phyloP scores from a whole-genome alignment of 2,329 filamentous ascomycete species.

The Epichloe coenophiala region DNA sequence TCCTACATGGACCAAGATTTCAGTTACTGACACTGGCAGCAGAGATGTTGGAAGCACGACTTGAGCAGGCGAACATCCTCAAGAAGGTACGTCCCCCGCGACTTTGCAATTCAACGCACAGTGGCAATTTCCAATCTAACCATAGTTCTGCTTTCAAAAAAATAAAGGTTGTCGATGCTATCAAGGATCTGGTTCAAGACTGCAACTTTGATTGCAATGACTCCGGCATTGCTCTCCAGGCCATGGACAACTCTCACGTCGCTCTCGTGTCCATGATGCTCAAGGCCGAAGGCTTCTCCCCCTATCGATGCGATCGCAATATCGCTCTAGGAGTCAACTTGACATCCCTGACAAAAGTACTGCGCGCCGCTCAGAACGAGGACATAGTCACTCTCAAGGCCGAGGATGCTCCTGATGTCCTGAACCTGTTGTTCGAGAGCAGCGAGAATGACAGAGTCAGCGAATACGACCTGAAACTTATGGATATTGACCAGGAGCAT shows the following conservation, averaged over 20 bases:
- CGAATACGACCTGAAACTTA: slow-evolving; percentile 99
- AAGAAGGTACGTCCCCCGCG: slow-evolving; percentile 60
- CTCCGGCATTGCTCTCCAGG: slow-evolving; percentile 92
- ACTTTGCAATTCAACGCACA: no score
- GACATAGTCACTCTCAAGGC: slow-evolving; percentile 95
- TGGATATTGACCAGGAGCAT: slow-evolving; percentile 99
- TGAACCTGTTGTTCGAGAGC: slow-evolving; percentile 94
- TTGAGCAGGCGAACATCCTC: slow-evolving; percentile 84
- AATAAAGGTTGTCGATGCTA: slow-evolving; percentile 84
- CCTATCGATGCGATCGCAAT: slow-evolving; percentile 97
- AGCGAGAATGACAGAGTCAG: slow-evolving; percentile 76
- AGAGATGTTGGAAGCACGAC: slow-evolving; percentile 87
- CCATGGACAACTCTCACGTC: slow-evolving; percentile 99
- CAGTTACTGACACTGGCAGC: slow-evolving; percentile 5
- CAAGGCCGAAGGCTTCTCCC: slow-evolving; percentile 85
- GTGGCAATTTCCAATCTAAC: background rate
- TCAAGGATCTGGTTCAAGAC: slow-evolving; percentile 98
- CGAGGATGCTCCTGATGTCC: slow-evolving; percentile 87
- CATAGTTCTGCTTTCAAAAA: background rate
- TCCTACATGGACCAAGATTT: background rate
- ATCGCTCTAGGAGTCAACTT: slow-evolving; percentile 97
- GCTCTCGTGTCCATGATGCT: slow-evolving; percentile 98
- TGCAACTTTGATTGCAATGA: slow-evolving; percentile 99
- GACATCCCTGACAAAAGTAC: slow-evolving; percentile 89
- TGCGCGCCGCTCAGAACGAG: slow-evolving; percentile 85